A percentile compares a stretch with the other conserved stretches of the same genome.
Evolutionary conservation across 192 early-diverging fungal genomes (phyloP).

Genomic region (Coemansia reversa): DNA sequence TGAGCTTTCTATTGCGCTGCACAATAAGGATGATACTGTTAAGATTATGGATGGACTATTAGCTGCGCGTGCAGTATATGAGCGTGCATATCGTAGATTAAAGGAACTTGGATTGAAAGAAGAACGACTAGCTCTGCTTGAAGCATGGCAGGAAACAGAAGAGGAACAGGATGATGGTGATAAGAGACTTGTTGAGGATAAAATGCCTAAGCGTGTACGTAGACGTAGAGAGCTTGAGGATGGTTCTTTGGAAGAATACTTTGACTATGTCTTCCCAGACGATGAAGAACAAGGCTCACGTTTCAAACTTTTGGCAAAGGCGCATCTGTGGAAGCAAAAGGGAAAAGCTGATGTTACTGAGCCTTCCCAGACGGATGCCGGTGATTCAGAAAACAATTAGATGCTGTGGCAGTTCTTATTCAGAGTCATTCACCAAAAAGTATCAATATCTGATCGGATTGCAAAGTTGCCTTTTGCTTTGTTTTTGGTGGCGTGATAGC

Average conservation of each 20-base stretch:
- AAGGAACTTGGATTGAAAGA: constrained; percentile 75
- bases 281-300: constrained; percentile 84
- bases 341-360: not conserved
- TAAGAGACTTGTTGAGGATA: constrained; percentile 62
- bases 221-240: constrained; percentile 69
- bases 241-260: constrained; percentile 92
- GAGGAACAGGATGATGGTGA: constrained; percentile 66
- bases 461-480: no score
- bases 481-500: not conserved
- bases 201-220: constrained; percentile 91
- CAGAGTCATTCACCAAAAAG: not conserved
- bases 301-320: constrained; percentile 89
- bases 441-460: not conserved
- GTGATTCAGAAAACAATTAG: not conserved
- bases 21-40: constrained; percentile 4
- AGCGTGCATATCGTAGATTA: constrained; percentile 69
- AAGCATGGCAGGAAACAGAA: constrained; percentile 85
- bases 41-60: constrained; percentile 18
- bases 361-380: not conserved
- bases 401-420: not conserved
- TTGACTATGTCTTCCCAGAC: constrained; percentile 98
- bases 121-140: constrained; percentile 71
- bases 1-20: constrained; percentile 61
- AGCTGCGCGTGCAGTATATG: constrained; percentile 74
- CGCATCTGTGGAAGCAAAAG: constrained; percentile 77